A percentile compares a stretch with the other conserved stretches of the same genome.
Evolutionary conservation across 2,329 filamentous ascomycete species (phyloP).

Genomic region (Curvularia lunata): DNA sequence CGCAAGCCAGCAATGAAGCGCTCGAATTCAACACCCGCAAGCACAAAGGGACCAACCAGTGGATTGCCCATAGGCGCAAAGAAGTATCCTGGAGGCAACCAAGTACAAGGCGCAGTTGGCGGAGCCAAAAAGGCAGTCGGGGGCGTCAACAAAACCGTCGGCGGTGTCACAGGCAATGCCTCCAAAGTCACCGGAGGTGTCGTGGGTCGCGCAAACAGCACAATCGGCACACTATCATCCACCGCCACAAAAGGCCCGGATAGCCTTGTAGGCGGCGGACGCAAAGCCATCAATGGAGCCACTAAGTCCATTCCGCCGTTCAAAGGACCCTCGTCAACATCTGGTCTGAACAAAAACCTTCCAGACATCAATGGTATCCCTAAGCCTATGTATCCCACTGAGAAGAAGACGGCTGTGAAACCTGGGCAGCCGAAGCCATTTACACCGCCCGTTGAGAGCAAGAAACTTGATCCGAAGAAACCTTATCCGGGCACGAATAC

Average conservation of each 20-base stretch:
- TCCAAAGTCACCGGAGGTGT: slow-evolving; percentile 16
- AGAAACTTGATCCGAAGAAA: slow-evolving; percentile 24
- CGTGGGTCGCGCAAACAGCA: slow-evolving; percentile 22
- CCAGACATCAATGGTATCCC: slow-evolving; percentile 16
- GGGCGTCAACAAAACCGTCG: slow-evolving; percentile 22
- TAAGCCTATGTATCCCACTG: slow-evolving; percentile 24
- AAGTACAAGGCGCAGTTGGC: slow-evolving; percentile 16
- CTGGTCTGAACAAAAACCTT: slow-evolving; percentile 15
- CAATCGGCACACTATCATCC: slow-evolving; percentile 13
- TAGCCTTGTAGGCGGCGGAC: slow-evolving; percentile 14
- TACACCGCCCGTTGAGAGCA: slow-evolving; percentile 21
- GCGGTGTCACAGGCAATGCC: slow-evolving; percentile 16
- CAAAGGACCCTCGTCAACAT: slow-evolving; percentile 9
- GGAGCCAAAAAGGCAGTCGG: slow-evolving; percentile 34
- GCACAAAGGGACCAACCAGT: slow-evolving; percentile 25
- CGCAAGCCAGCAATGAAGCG: slow-evolving; percentile 41
- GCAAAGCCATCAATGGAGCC: slow-evolving; percentile 22
- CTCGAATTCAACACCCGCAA: slow-evolving; percentile 42
- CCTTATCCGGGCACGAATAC: slow-evolving; percentile 44
- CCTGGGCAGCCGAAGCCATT: slow-evolving; percentile 39
- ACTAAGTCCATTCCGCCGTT: slow-evolving; percentile 13
- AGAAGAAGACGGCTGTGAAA: slow-evolving; percentile 39
- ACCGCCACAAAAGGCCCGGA: slow-evolving; percentile 15
- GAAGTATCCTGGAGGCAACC: slow-evolving; percentile 35
- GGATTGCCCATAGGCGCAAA: slow-evolving; percentile 37